Base-by-base conservation (phyloP, 805 yeast species). In the Candida montana region DNA sequence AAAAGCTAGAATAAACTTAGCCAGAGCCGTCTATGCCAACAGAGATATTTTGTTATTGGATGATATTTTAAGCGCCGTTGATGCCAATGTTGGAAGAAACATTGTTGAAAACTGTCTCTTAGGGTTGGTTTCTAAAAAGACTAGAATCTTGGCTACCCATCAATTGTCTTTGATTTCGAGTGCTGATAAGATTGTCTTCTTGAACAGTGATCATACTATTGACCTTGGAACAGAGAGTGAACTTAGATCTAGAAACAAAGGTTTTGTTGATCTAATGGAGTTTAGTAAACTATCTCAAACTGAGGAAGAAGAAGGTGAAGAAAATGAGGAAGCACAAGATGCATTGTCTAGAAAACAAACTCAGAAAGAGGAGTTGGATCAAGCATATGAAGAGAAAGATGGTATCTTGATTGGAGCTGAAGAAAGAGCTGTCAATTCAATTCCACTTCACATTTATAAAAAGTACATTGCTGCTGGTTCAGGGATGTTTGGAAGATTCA, bases 101-200 rank as follows among this genome's bases (percentile, higher is more conserved):
- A 81, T 85, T 35, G 73, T 83, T 67, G 74, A 78, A 35, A 65
- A 74, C 17, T 86, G 95, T 58, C 53, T 87, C 27, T 42, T 72
- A 41, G 87, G 83, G 0, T 46, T 75, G 26, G 55, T 87, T 42
- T 58, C 62, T 27, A 60, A 63, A 10, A 75, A 72, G 51, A 88
- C 95, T 0, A 71, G 91, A 48, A 55, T 87, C 10, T 65, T 87
- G 54, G 93, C 95, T 4, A 87, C 95, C 0, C 95, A 87, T 59
- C 95, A 88, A 57, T 65, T 87, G 41, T 74, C 83, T 8, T 64
- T 87, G 44, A 71, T 86, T 42, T 71, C 74, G 12, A 64, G 70
- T 37, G 91, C 95, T 7, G 85, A 82, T 57, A 68, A 80, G 35
- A 64, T 87, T 31, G 67, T 87, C 9, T 86, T 81, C 46, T 62